Evolutionary conservation across 192 early-diverging fungal genomes (phyloP).

Genomic region (Diversispora epigaea): DNA sequence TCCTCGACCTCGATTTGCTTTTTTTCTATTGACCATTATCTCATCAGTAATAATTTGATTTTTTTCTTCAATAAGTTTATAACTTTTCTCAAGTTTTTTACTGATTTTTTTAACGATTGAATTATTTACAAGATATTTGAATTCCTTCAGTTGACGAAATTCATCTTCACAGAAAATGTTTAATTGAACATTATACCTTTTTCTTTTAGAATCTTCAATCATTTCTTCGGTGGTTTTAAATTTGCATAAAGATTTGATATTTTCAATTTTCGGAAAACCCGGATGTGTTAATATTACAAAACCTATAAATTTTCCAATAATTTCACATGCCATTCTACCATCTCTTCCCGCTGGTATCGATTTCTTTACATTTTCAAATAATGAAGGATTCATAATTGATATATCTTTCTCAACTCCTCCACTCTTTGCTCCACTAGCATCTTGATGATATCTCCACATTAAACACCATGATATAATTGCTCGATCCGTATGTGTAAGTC

Average conservation of each 20-base stretch:
- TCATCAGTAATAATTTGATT: too few relatives aligned
- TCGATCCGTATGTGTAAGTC: constrained; percentile 50
- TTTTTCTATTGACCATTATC: too few relatives aligned
- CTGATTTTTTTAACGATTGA: background rate
- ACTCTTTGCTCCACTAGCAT: constrained; percentile 33
- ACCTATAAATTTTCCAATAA: constrained; percentile 46
- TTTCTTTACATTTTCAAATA: constrained; percentile 41
- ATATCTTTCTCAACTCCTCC: constrained; percentile 6
- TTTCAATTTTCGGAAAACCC: background rate
- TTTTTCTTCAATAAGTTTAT: too few relatives aligned
- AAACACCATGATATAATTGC: constrained; percentile 52
- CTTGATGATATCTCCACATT: constrained; percentile 50
- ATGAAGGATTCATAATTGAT: constrained; percentile 34
- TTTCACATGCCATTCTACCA: constrained; percentile 45
- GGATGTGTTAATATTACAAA: constrained; percentile 38
- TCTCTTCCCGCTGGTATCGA: constrained; percentile 46
- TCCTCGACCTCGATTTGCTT: too few relatives aligned
- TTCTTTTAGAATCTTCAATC: background rate
- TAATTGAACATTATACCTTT: background rate
- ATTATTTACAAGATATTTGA: background rate
- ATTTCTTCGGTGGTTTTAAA: background rate
- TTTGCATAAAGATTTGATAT: background rate
- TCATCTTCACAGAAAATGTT: background rate
- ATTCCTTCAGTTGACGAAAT: background rate
- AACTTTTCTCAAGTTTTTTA: constrained; percentile 8